Evolutionary conservation across 2,329 filamentous ascomycete genomes (phyloP).

Genomic region (Ophiostoma sp.): DNA sequence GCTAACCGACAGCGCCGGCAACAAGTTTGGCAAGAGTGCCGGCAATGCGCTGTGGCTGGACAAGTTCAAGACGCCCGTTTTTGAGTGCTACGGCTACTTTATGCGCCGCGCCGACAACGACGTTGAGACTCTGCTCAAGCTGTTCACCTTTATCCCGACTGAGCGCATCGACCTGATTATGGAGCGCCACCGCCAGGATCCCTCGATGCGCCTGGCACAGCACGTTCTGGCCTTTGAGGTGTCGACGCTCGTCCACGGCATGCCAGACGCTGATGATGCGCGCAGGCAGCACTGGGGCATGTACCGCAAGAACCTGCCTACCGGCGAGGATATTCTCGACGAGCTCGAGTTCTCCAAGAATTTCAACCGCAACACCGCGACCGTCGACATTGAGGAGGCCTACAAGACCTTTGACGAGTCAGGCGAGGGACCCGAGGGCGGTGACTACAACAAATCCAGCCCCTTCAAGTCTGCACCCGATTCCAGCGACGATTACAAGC

Average conservation of each 20-base stretch:
- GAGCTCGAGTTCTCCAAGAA: constrained; percentile 12
- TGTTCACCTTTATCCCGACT: constrained; percentile 83
- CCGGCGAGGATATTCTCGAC: constrained; percentile 3
- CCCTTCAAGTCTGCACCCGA: not conserved
- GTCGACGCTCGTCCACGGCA: constrained; percentile 71
- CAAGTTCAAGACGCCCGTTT: constrained; percentile 68
- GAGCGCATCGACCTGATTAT: constrained; percentile 63
- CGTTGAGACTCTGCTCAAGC: constrained; percentile 73
- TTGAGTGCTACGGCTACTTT: constrained; percentile 89
- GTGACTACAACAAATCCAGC: not conserved
- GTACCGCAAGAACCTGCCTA: constrained; percentile 34
- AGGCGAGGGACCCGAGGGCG: constrained; percentile 16
- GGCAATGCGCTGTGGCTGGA: constrained; percentile 95
- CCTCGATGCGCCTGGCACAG: constrained; percentile 70
- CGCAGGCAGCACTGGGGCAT: constrained; percentile 45
- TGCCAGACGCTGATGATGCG: constrained; percentile 57
- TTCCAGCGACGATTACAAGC: constrained; percentile 18
- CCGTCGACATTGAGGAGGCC: constrained; percentile 4
- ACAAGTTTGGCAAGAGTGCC: constrained; percentile 91
- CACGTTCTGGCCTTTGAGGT: constrained; percentile 80
- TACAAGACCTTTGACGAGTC: constrained; percentile 21
- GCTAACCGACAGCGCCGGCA: constrained; percentile 75
- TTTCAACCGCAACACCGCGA: not conserved
- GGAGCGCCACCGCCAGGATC: constrained; percentile 60
- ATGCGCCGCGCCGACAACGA: constrained; percentile 75